A percentile compares a stretch with the other conserved stretches of the same genome.
Conservation (phyloP, 2,329 filamentous ascomycete species). For the Penicillium palitans region DNA sequence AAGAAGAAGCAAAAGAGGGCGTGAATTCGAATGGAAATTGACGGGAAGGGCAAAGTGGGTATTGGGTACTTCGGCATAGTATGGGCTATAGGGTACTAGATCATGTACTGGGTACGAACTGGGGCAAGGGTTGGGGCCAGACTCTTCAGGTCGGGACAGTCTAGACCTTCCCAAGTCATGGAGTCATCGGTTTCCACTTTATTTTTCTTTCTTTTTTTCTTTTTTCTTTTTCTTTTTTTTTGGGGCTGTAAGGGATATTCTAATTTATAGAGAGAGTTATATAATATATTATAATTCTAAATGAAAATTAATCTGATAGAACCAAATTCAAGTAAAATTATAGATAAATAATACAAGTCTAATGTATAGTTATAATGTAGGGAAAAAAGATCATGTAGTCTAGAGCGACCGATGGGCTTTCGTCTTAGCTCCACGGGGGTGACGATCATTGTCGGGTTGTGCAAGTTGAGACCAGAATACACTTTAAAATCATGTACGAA, state of each 20-base stretch:
- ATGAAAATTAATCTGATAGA: not conserved
- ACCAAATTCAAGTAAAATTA: not conserved
- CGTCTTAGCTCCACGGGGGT: constrained; percentile 12
- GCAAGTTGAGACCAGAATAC: not conserved
- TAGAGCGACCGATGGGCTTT: constrained; percentile 14
- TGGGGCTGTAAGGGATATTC: constrained; percentile 5
- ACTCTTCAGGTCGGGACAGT: constrained; percentile 17
- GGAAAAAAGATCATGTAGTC: constrained; percentile 1
- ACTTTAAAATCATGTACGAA: not conserved
- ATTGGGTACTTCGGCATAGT: constrained; percentile 23
- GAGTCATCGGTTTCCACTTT: constrained; percentile 24
- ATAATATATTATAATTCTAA: not conserved
- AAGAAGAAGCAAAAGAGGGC: constrained; percentile 22
- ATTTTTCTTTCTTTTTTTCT: not conserved
- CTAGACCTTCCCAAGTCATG: constrained; percentile 27
- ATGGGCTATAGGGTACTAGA: not conserved
- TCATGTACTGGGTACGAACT: constrained; percentile 17
- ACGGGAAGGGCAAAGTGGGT: constrained; percentile 14
- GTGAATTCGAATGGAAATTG: constrained; percentile 19
- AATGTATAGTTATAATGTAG: not conserved
- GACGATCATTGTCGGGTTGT: constrained; percentile 21
- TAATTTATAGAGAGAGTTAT: not conserved
- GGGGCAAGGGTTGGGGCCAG: constrained; percentile 19
- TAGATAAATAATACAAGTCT: not conserved
- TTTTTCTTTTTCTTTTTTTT: not conserved